Evolutionary conservation across 1,284 basidiomycete genomes (phyloP).

Genomic region (Austroboletus novae-zelandiae): DNA sequence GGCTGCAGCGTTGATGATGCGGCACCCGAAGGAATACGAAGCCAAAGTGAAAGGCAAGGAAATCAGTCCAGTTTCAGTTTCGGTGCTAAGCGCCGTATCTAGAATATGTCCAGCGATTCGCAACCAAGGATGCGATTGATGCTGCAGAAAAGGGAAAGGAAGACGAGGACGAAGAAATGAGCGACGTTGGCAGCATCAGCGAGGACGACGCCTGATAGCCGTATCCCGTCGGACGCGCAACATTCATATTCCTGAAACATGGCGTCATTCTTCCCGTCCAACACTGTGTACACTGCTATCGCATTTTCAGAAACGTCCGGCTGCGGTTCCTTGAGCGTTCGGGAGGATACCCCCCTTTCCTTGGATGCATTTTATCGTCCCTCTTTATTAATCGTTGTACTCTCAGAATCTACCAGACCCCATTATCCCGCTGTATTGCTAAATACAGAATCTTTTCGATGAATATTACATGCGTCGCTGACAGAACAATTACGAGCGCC

Average conservation of each 20-base stretch:
- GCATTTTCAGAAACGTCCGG: constrained; percentile 15
- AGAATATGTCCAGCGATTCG: constrained; percentile 87
- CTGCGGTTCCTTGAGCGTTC: constrained; percentile 13
- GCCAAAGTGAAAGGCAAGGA: constrained; percentile 82
- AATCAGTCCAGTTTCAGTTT: neutral
- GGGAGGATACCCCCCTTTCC: constrained; percentile 32
- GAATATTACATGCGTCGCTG: constrained; percentile 9
- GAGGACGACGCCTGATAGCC: constrained; percentile 46
- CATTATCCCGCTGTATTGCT: constrained; percentile 29
- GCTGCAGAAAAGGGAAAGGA: constrained; percentile 57
- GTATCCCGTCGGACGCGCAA: constrained; percentile 1
- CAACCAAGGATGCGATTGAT: constrained; percentile 78
- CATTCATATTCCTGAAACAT: constrained; percentile 8
- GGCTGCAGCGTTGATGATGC: constrained; percentile 94
- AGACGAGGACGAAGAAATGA: constrained; percentile 88
- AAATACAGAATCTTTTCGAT: constrained; percentile 25
- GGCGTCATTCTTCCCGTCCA: constrained; percentile 1
- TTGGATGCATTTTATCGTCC: constrained; percentile 18
- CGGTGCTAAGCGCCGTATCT: constrained; percentile 3
- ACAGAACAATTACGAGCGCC: neutral
- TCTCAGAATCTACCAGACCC: constrained; percentile 23
- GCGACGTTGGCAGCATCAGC: constrained; percentile 86
- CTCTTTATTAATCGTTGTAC: constrained; percentile 18
- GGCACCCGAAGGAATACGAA: constrained; percentile 94
- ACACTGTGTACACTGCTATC: constrained; percentile 11